A percentile compares a stretch with the other conserved stretches of the same genome.
These are phyloP conservation scores for Lantana camara DNA, from an alignment of 257 asterid genomes.

Conservation along the genomic window DNA sequence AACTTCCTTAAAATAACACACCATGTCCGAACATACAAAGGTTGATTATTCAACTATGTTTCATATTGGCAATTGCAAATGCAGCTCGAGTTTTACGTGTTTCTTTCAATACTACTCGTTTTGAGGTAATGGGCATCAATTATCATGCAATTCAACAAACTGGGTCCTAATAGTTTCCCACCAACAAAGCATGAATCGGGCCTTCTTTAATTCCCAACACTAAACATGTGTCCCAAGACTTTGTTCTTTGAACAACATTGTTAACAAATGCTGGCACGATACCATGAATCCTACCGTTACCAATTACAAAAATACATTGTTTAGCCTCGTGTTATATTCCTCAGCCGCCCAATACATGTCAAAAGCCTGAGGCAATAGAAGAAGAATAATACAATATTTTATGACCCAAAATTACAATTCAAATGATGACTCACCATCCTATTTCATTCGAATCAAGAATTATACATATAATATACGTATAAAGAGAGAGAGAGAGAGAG, in stretches of 20 bases:
- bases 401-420: neutral
- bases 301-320: too few relatives aligned
- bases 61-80: neutral
- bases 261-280: too few relatives aligned
- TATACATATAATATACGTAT: too few relatives aligned
- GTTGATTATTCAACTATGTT: neutral
- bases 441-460: neutral
- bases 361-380: neutral
- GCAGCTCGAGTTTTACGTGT: too few relatives aligned
- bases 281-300: too few relatives aligned
- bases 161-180: constrained; percentile 27
- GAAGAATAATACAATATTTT: neutral
- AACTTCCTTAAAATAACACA: neutral
- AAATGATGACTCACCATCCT: neutral
- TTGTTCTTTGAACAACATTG: constrained; percentile 3
- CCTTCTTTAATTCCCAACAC: neutral
- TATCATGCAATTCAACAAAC: neutral
- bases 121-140: too few relatives aligned
- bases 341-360: neutral
- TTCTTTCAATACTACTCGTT: too few relatives aligned
- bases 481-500: too few relatives aligned
- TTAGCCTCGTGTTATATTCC: neutral
- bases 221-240: neutral
- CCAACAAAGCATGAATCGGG: constrained; percentile 15
- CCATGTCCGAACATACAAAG: neutral